phyloP scores from a whole-genome alignment of 148 eudicot genomes.

The Camellia japonica region DNA sequence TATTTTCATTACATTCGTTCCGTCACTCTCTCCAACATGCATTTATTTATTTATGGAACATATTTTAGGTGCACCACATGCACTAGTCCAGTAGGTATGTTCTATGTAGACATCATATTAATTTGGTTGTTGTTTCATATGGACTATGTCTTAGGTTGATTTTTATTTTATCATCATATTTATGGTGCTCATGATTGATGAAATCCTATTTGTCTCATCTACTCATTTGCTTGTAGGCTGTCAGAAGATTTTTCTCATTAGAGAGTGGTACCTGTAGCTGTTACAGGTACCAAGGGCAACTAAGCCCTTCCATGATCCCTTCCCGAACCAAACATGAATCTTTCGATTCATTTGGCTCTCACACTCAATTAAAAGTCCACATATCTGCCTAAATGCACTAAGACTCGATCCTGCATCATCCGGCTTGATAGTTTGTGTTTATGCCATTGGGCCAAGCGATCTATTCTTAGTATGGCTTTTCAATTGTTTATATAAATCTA shows the following conservation, averaged over 20 bases:
- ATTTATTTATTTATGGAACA: background rate
- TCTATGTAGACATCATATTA: background rate
- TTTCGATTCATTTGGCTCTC: background rate
- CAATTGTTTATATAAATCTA: background rate
- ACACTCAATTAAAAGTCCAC: background rate
- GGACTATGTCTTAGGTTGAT: background rate
- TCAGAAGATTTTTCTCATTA: too few relatives aligned
- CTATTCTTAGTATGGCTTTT: background rate
- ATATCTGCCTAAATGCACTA: too few relatives aligned
- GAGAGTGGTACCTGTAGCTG: too few relatives aligned
- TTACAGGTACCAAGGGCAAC: too few relatives aligned
- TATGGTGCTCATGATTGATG: background rate
- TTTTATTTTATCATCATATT: background rate
- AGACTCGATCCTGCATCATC: too few relatives aligned
- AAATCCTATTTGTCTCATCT: too few relatives aligned
- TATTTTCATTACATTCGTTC: slow-evolving; percentile 22
- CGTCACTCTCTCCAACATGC: background rate
- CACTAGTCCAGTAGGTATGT: background rate
- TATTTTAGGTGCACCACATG: background rate
- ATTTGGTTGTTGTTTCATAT: background rate
- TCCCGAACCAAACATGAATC: background rate
- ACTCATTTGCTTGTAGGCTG: too few relatives aligned
- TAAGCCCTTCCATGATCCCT: background rate
- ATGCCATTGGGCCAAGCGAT: background rate
- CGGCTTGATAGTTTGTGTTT: background rate